These are phyloP conservation scores for Aspergillus phoenicis DNA, from an alignment of 2,329 filamentous ascomycete species.

Conservation along the genomic window DNA sequence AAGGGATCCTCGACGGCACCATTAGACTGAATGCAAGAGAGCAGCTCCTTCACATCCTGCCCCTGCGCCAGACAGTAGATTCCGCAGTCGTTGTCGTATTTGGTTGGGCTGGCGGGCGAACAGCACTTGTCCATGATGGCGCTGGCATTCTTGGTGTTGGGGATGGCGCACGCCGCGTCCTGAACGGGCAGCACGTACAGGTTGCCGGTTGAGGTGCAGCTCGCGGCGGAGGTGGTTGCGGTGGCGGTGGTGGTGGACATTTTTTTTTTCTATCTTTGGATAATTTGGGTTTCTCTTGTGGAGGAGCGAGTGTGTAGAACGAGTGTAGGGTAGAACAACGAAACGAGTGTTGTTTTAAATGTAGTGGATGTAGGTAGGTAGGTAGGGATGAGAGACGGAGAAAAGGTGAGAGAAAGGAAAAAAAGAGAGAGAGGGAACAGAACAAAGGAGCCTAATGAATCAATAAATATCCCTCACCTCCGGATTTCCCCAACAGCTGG, in stretches of 20 bases:
- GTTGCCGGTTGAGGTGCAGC: slow-evolving; percentile 27
- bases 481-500: too few relatives aligned
- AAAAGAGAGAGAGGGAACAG: not conserved
- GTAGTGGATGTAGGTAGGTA: not conserved
- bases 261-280: slow-evolving; percentile 8
- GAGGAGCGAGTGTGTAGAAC: too few relatives aligned
- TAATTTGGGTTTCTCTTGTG: too few relatives aligned
- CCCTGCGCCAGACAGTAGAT: slow-evolving; percentile 54
- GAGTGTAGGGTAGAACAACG: not conserved
- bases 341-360: not conserved
- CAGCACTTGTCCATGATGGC: slow-evolving; percentile 53
- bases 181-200: slow-evolving; percentile 49
- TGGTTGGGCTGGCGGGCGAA: slow-evolving; percentile 45
- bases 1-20: slow-evolving; percentile 49
- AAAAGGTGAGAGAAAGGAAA: not conserved
- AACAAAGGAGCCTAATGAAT: not conserved
- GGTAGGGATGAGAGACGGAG: not conserved
- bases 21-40: slow-evolving; percentile 44
- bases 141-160: slow-evolving; percentile 45
- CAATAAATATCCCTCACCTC: not conserved
- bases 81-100: slow-evolving; percentile 53
- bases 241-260: slow-evolving; percentile 29
- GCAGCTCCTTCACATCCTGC: slow-evolving; percentile 41
- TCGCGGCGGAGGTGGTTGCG: slow-evolving; percentile 21
- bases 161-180: slow-evolving; percentile 51